Base-by-base conservation (phyloP, 441 rosid genomes). In the Pelargonium australe region DNA sequence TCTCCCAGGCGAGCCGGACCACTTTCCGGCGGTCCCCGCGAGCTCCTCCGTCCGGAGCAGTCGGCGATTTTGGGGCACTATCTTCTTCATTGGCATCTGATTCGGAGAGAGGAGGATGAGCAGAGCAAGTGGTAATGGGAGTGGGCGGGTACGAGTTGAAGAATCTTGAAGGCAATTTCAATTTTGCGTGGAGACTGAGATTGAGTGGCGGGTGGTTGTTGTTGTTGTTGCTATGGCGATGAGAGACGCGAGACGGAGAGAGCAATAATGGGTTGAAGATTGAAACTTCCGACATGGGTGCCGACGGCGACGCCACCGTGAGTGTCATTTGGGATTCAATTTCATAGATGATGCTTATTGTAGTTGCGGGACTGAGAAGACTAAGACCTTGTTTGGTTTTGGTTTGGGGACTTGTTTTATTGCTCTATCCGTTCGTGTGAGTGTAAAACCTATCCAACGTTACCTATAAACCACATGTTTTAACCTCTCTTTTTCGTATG, bases 1-100 rank as follows among this genome's bases (percentile, higher is more conserved):
- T 89, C 80, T 90, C 96, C 98, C 98, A 92, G 0, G 96, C 98
- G 5, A 90, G 66, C 43, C 86, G 81, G 66, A 90, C 96, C 12
- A 86, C 82, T 78, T 81, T 85, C 23, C 93, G 69, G 49, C 60
- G 60, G 16, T 81, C 84, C 19, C 93, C 69, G 49, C 60, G 60
- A 53, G 60, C 5, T 19, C n/a, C 74, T 73, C 70, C 85, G 76
- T n/a, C 69, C 75, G n/a, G 75, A 37, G 67, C 77, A 66, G 58
- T 40, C 41, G 23, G 16, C 67, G 75, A 4, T 65, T 70, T 55
- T 4, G 79, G 66, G 45, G 5, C 17, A 13, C 3, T 49, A 5
- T 13, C 17, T 12, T 72, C 53, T 45, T 70, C 72, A 20, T 72
- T 73, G 49, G 64, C 23, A 53, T 64, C 68, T 0, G 78, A 70